Conservation (phyloP, 257 asterid species). For the Coffea eugenioides region DNA sequence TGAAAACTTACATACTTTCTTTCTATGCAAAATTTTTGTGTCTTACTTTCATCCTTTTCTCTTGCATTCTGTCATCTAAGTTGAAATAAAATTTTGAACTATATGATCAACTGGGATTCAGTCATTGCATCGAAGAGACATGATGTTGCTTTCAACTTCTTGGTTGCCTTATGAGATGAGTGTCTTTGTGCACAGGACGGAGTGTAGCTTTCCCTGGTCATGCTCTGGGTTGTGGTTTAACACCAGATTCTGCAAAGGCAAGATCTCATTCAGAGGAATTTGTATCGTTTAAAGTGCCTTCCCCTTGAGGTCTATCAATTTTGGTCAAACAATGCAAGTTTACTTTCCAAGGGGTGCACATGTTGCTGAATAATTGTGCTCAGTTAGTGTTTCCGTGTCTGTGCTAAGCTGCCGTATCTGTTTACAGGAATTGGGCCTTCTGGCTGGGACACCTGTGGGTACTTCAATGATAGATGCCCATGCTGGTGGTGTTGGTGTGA, state of each 20-base stretch:
- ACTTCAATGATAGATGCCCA: constrained; percentile 97
- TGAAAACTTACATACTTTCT: background rate
- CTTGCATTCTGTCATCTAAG: background rate
- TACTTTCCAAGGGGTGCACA: background rate
- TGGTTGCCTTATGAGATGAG: background rate
- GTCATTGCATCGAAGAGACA: background rate
- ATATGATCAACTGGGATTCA: background rate
- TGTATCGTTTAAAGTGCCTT: constrained; percentile 20
- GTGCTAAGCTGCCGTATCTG: constrained; percentile 23
- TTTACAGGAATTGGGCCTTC: constrained; percentile 84
- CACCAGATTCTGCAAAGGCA: constrained; percentile 90
- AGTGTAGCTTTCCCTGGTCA: constrained; percentile 99
- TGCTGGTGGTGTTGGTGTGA: constrained; percentile 98
- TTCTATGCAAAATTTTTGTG: background rate
- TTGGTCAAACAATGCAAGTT: constrained; percentile 18
- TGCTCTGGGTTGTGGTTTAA: constrained; percentile 91
- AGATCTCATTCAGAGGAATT: constrained; percentile 32
- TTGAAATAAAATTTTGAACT: background rate
- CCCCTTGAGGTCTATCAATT: constrained; percentile 20
- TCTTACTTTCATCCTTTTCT: background rate
- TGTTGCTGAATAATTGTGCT: constrained; percentile 9
- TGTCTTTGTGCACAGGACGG: constrained; percentile 54
- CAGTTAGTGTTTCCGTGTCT: constrained; percentile 3
- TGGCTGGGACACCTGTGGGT: constrained; percentile 87
- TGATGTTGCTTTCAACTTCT: background rate